Evolutionary conservation across 805 yeast species (phyloP).

Genomic region (Grigorovia transvaalensis): DNA sequence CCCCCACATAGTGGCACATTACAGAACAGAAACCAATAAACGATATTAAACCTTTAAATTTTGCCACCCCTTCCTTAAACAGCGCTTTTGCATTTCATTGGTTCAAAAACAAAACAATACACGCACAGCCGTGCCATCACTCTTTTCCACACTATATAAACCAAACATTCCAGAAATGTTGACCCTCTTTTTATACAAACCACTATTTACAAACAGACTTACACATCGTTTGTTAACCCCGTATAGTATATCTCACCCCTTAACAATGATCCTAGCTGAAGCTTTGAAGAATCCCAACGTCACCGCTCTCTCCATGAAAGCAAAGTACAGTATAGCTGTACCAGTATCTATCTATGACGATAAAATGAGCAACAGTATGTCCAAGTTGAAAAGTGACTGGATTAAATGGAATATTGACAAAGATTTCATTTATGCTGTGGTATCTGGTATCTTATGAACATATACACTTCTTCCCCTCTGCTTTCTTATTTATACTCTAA

Average conservation of each 20-base stretch:
- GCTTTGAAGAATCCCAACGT: not conserved
- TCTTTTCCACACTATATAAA: not conserved
- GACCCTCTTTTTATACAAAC: too few relatives aligned
- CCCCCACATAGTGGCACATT: too few relatives aligned
- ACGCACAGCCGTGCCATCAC: not conserved
- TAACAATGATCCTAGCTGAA: not conserved
- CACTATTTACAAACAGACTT: not conserved
- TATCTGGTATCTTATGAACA: not conserved
- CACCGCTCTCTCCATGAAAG: not conserved
- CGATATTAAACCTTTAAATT: too few relatives aligned
- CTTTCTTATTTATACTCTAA: not conserved
- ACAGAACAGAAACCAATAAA: too few relatives aligned
- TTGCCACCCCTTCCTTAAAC: too few relatives aligned
- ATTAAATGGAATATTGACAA: not conserved
- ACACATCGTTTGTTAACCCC: not conserved
- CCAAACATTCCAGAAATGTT: too few relatives aligned
- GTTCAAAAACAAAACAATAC: too few relatives aligned
- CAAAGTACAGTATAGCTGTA: not conserved
- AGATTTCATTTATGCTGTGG: conserved; percentile 2
- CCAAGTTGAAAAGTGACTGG: not conserved
- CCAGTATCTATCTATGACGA: not conserved
- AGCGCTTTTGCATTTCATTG: too few relatives aligned
- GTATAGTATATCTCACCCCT: not conserved
- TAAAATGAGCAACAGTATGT: not conserved
- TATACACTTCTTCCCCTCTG: not conserved